Evolutionary conservation across 345 rosid species (phyloP).

Genomic region (Eucalyptus decipiens): DNA sequence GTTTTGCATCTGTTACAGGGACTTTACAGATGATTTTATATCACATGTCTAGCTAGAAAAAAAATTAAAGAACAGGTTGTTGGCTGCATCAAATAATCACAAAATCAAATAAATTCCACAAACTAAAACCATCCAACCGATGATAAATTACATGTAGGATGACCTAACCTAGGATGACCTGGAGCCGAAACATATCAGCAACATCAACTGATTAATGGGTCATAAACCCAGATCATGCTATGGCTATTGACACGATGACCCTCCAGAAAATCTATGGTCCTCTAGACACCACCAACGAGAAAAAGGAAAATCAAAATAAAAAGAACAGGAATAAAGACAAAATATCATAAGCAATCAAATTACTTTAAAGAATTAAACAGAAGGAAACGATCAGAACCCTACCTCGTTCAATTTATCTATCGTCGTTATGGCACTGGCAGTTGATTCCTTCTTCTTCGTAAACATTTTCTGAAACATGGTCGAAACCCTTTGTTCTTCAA

Average conservation of each 20-base stretch:
- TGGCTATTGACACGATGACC: neutral
- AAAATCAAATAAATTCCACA: neutral
- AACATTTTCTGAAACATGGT: neutral
- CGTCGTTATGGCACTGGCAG: neutral
- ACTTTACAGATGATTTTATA: neutral
- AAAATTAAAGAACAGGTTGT: neutral
- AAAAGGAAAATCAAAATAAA: neutral
- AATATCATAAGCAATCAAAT: neutral
- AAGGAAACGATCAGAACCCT: neutral
- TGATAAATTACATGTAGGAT: neutral
- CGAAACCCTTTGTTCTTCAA: neutral
- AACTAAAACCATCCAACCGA: neutral
- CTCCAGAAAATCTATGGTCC: neutral
- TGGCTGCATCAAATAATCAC: neutral
- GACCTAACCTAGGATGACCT: neutral
- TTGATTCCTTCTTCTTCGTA: neutral
- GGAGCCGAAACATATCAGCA: neutral
- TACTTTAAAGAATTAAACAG: neutral
- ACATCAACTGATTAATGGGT: neutral
- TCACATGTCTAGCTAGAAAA: neutral
- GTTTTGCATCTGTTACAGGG: neutral
- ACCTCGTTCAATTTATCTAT: constrained; percentile 1
- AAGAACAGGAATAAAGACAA: neutral
- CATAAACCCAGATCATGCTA: neutral
- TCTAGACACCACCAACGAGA: neutral